Evolutionary conservation across 768 basidiomycete species (phyloP).

Genomic region (Pleurotus tuoliensis): DNA sequence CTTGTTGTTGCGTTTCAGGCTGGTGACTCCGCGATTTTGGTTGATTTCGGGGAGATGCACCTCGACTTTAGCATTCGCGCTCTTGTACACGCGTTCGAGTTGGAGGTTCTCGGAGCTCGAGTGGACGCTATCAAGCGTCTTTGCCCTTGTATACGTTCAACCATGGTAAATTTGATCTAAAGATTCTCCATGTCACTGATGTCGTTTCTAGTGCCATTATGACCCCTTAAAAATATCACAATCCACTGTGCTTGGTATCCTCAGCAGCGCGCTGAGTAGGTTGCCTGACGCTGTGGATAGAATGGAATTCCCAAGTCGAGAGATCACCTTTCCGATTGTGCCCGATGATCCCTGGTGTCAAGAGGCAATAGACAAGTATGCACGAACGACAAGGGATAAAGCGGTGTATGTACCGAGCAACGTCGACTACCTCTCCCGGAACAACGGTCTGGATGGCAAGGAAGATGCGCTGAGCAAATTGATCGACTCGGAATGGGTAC

Average conservation of each 20-base stretch:
- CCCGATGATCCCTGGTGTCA: conserved; percentile 57
- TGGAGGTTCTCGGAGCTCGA: conserved; percentile 26
- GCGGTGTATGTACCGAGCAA: conserved; percentile 70
- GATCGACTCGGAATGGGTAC: conserved; percentile 47
- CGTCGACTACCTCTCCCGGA: conserved; percentile 59
- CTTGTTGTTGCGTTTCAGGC: conserved; percentile 32
- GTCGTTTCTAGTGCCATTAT: conserved; percentile 40
- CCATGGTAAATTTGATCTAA: conserved; percentile 39
- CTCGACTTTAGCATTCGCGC: conserved; percentile 52
- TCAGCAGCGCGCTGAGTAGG: conserved; percentile 32
- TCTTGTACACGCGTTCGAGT: conserved; percentile 54
- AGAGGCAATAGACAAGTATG: conserved; percentile 56
- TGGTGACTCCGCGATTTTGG: conserved; percentile 59
- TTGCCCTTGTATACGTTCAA: conserved; percentile 53
- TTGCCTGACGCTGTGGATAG: conserved; percentile 37
- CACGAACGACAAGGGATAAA: conserved; percentile 46
- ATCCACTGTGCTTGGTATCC: conserved; percentile 32
- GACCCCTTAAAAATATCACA: conserved; percentile 42
- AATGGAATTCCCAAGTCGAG: conserved; percentile 45
- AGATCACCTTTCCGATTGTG: conserved; percentile 58
- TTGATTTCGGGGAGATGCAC: conserved; percentile 57
- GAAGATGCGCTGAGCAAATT: conserved; percentile 43
- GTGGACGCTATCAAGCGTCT: conserved; percentile 36
- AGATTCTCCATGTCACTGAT: background rate
- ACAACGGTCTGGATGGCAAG: conserved; percentile 49